A percentile compares a stretch with the other conserved stretches of the same genome.
phyloP scores from a whole-genome alignment of 1,284 basidiomycete genomes.

The Xerocomus amazonicus region DNA sequence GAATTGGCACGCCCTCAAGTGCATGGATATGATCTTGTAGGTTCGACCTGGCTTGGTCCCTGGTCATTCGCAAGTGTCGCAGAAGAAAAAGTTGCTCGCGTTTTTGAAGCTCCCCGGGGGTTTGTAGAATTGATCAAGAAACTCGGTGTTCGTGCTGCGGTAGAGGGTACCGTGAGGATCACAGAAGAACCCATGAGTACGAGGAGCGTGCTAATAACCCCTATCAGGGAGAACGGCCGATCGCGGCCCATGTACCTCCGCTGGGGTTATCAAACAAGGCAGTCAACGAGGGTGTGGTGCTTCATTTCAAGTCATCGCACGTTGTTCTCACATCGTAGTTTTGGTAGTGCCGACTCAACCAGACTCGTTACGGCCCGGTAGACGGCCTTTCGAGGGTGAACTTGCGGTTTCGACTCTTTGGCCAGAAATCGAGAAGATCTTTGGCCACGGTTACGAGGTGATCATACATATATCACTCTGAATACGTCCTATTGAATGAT shows the following conservation, averaged over 20 bases:
- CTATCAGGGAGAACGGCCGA: conserved; percentile 37
- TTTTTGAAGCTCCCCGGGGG: conserved; percentile 83
- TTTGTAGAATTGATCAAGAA: conserved; percentile 65
- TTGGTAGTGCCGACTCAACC: conserved; percentile 17
- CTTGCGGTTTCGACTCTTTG: conserved; percentile 86
- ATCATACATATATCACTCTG: conserved; percentile 9
- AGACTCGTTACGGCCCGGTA: conserved; percentile 19
- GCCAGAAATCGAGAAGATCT: conserved; percentile 97
- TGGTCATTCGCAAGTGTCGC: conserved; percentile 82
- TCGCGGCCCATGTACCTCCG: conserved; percentile 72
- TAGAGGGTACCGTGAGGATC: conserved; percentile 41
- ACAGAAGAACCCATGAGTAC: background rate
- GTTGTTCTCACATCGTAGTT: conserved; percentile 1
- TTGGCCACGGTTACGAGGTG: conserved; percentile 97
- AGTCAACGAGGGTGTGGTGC: conserved; percentile 48
- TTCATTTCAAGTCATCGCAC: background rate
- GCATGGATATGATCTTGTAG: conserved; percentile 91
- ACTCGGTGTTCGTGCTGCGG: conserved; percentile 47
- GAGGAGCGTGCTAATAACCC: conserved; percentile 9
- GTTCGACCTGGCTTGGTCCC: conserved; percentile 70
- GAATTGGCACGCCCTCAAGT: conserved; percentile 89
- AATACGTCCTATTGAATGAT: conserved; percentile 7
- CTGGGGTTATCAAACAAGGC: conserved; percentile 74
- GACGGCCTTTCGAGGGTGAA: conserved; percentile 79
- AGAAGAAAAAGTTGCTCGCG: conserved; percentile 89